Base-by-base conservation (phyloP, 306 rosid species). In the Purshia tridentata region DNA sequence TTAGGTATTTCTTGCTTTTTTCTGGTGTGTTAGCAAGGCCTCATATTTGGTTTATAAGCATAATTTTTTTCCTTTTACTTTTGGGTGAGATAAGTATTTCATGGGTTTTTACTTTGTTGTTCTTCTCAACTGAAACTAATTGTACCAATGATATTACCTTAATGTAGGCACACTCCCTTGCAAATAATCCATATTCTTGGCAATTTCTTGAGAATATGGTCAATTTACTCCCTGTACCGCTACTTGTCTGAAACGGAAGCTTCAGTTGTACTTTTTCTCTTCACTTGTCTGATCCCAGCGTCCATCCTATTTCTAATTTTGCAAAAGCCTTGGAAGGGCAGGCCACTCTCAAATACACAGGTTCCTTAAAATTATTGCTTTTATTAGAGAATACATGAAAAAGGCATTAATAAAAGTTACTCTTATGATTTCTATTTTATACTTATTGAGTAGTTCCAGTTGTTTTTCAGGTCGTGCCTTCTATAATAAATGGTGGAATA, bases 321-420 rank as follows among this genome's bases (percentile, higher is more conserved):
- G 85, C 99, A 95, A 78, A 95, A 87, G 86, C 99, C 98, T 79
- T 95, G 99, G 98, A 95, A 87, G 89, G 99, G 98, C 65, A 90
- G 97, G 75, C 89, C 99, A 9, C 96, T 95, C 67, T 81, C 97
- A 55, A 95, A 91, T 78, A 63, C 89, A 6, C 98, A 95, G 98
- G 99, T 95, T 80, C 60, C 52, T 66, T 69, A 14, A 67, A 48
- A 48, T 67, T 72, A 4, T 65, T 58, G 12, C 49, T 20, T 69
- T 75, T 9, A 44, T 44, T 57, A 60, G 12, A 47, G 23, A 66
- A 46, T 73, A 46, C 63, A 41, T 7, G 37, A 29, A 73, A 70
- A 41, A 67, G 51, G 60, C 66, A 48, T 54, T 16, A 15, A 61
- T 39, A 63, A 49, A 8, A n/a, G 8, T 48, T 29, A 69, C 35